Conservation (phyloP, 2,329 filamentous ascomycete species). For the Colletotrichum sp. region DNA sequence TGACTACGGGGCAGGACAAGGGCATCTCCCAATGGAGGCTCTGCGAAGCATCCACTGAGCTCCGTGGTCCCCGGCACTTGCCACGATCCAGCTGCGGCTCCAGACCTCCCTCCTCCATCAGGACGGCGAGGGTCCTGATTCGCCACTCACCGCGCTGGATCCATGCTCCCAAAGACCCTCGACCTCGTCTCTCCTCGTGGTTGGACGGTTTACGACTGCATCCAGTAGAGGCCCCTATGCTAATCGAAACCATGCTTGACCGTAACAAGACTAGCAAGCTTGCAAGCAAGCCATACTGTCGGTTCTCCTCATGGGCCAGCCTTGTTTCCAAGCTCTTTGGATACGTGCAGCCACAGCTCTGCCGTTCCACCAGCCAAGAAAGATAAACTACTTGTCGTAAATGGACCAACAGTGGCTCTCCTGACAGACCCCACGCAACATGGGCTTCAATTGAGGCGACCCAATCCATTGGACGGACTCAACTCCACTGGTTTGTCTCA, state of each 20-base stretch:
- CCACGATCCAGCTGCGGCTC: background rate
- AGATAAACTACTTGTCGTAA: constrained; percentile 13
- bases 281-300: background rate
- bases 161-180: background rate
- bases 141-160: constrained; percentile 23
- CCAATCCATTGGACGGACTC: background rate
- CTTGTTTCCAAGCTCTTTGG: constrained; percentile 1
- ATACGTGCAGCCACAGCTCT: constrained; percentile 17
- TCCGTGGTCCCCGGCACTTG: background rate
- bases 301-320: background rate
- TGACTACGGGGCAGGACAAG: background rate
- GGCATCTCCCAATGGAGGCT: background rate
- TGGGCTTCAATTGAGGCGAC: background rate
- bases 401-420: constrained; percentile 18
- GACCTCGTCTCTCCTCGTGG: constrained; percentile 30
- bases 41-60: background rate
- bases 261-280: constrained; percentile 4
- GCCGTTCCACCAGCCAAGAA: constrained; percentile 25
- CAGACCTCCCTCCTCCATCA: background rate
- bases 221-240: background rate
- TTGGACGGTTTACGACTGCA: constrained; percentile 46
- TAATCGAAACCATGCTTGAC: constrained; percentile 4
- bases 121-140: constrained; percentile 22
- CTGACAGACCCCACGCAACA: background rate
- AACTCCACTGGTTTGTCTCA: constrained; percentile 1